Base-by-base conservation (phyloP, 2,329 filamentous ascomycete species). In the Cercospora nicotianae region DNA sequence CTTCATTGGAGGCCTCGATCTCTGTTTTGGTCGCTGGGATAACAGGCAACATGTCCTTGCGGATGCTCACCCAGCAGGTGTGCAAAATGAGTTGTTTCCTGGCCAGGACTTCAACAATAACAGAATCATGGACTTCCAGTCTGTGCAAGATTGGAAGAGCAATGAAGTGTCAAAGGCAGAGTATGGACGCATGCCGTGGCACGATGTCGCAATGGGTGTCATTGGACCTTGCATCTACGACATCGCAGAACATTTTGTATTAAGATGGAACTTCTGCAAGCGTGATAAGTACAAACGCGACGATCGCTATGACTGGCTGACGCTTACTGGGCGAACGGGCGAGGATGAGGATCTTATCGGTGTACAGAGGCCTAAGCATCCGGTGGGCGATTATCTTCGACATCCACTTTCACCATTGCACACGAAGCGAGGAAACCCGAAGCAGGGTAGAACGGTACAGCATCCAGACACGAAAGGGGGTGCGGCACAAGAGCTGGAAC, bases 31-130 rank as follows among this genome's bases (percentile, higher is more conserved):
- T 8, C 88, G 95, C 63, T 98, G 94, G 94, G 95, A 99, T 76
- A 87, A 87, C 65, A 88, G 91, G 70, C 92, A 96, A 75, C 95
- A 98, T 80, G 86, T 90, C 1, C 85, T 97, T 13, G 87, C 94
- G 0, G 95, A 98, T 78, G 89, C 94, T 0, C 94, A 98, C 77
- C 94, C 94, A 0, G 89, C 90, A 53, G 92, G 91, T 20, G 87
- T 97, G 18, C 84, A 87, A 13, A 88, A 94, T 64, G 94, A 97
- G 79, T 85, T 97, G 20, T 99, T 93, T 85, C 94, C 95, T 0
- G 95, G 95, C 0, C 95, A 99, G 77, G 95, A 99, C 75, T 98
- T 96, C 83, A 98, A 98, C 80, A 98, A 98, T 80, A 97, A 97
- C 78, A 89, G 94, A 42, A 90, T 98, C 73, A 91, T 96, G 90